Conservation (phyloP, 345 rosid species). For the Trapa bicornis region DNA sequence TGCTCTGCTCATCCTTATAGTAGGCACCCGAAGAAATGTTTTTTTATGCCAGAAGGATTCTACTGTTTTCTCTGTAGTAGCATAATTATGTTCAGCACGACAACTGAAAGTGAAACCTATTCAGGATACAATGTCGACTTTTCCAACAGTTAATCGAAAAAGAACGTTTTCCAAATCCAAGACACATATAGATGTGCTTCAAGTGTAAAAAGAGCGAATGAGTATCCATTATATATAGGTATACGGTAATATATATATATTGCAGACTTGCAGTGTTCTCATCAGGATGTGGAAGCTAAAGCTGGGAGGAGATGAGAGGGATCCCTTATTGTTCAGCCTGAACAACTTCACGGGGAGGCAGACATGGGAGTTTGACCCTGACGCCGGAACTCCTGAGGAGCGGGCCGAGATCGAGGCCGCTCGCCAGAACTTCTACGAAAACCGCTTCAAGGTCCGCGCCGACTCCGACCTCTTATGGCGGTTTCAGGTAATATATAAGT, state of each 20-base stretch:
- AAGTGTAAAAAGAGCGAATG: not conserved
- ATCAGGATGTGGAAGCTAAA: conserved; percentile 22
- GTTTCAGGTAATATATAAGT: too few relatives aligned
- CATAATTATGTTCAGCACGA: too few relatives aligned
- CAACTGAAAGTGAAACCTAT: too few relatives aligned
- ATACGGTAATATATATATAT: too few relatives aligned
- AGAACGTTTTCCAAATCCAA: too few relatives aligned
- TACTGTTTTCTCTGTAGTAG: too few relatives aligned
- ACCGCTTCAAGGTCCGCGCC: conserved; percentile 15
- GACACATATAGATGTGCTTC: not conserved
- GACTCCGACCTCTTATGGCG: conserved; percentile 20
- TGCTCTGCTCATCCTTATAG: not conserved
- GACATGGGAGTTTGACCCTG: conserved; percentile 21
- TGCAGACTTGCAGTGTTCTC: too few relatives aligned
- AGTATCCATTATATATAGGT: not conserved
- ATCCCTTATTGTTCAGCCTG: conserved; percentile 16
- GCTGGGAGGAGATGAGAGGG: conserved; percentile 11
- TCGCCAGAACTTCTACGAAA: conserved; percentile 15
- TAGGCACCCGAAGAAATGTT: not conserved
- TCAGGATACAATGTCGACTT: too few relatives aligned
- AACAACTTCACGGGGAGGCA: conserved; percentile 18
- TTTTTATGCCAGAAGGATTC: too few relatives aligned
- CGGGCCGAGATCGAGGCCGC: conserved; percentile 18
- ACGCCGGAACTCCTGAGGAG: conserved; percentile 19
- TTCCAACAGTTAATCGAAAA: too few relatives aligned